phyloP scores from a whole-genome alignment of 768 basidiomycete species.

The Leucocoprinus leucothites region DNA sequence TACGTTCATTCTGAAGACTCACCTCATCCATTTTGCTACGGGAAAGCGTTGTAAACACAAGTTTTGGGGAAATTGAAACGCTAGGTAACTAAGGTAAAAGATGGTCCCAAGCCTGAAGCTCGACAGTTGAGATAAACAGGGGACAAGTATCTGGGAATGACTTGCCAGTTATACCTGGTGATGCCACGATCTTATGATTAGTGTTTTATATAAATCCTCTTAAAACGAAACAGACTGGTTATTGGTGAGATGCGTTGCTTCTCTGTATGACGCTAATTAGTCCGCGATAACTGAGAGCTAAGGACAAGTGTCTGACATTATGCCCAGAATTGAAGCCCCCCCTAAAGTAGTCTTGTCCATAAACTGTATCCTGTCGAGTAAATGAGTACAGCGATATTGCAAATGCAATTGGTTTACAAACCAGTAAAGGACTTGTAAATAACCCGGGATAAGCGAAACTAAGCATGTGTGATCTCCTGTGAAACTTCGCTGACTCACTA shows the following conservation, averaged over 20 bases:
- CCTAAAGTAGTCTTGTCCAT: constrained; percentile 78
- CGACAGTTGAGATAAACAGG: background rate
- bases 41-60: constrained; percentile 69
- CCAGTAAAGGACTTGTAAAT: constrained; percentile 53
- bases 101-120: constrained; percentile 65
- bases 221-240: constrained; percentile 47
- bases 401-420: too few relatives aligned
- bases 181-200: background rate
- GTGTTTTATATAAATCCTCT: background rate
- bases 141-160: background rate
- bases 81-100: constrained; percentile 68
- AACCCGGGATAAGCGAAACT: background rate
- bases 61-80: constrained; percentile 76
- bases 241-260: constrained; percentile 58
- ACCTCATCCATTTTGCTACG: constrained; percentile 83
- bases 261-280: constrained; percentile 29
- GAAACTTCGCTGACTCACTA: constrained; percentile 40
- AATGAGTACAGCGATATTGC: too few relatives aligned
- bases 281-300: background rate
- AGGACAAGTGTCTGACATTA: constrained; percentile 43
- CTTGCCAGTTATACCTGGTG: constrained; percentile 64
- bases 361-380: constrained; percentile 58
- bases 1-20: constrained; percentile 13
- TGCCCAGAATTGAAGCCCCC: constrained; percentile 66
- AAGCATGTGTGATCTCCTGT: too few relatives aligned